Base-by-base conservation (phyloP, 192 early-diverging fungal genomes). In the Pecoramyces ruminantium region DNA sequence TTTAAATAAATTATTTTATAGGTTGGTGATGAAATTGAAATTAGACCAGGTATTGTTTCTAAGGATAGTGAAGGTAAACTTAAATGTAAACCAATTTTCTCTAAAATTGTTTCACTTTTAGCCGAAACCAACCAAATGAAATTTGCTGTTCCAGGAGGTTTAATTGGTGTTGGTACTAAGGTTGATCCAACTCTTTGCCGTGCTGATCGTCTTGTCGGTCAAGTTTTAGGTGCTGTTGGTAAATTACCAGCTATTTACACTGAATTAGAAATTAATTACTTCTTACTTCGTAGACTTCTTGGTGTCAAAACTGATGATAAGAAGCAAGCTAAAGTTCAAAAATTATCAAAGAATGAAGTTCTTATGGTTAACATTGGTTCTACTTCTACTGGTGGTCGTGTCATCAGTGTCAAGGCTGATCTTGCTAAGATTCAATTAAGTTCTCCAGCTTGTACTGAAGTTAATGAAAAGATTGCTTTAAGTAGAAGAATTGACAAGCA, bases 61-160 rank as follows among this genome's bases (percentile, higher is more conserved):
- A 95, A 95, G 86, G 96, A 96, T 85, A 87, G 86, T 79, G 92
- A 95, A 81, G 93, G 93, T 78, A 92, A 92, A 84, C 90, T 96
- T 82, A 87, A 87, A 77, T 95, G 94, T 86, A 85, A 92, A 77
- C 94, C 96, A 21, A 95, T 98, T 80, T 93, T 95, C 81, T 96
- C 96, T 30, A 89, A 92, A 77, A 96, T 99, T 80, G 85, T 98
- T 28, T 88, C 94, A 14, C 90, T 99, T 29, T 88, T 92, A 82
- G 93, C 98, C 30, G 97, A 99, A 86, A 82, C 84, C 58, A 99
- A 99, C 86, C 87, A 92, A 79, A 88, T 99, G 28, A 89, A 97
- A 88, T 99, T 97, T 88, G 98, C 98, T 34, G 97, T 99, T 80
- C 96, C 98, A n/a, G 98, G 98, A 81, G 98, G 98, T 80, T 90